Conservation (phyloP, 495 filamentous ascomycete species). For the Hypoxylon cercidicola region DNA sequence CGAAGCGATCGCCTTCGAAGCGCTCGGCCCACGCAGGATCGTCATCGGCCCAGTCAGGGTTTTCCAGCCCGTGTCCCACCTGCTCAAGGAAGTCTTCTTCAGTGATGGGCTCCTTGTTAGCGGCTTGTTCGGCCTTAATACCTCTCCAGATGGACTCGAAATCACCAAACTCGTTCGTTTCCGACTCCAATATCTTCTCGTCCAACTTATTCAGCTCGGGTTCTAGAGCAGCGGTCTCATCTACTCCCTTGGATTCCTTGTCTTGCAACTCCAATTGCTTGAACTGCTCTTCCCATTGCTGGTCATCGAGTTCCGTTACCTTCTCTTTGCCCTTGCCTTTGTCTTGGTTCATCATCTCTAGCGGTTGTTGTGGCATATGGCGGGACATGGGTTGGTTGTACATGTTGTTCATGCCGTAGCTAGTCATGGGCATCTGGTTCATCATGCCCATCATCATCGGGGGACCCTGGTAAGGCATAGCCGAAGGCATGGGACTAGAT, state of each 20-base stretch:
- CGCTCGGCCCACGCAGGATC: too few relatives aligned
- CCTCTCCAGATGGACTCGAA: slow-evolving; percentile 92
- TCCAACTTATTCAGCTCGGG: slow-evolving; percentile 89
- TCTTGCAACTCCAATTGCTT: slow-evolving; percentile 83
- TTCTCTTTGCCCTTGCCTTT: slow-evolving; percentile 87
- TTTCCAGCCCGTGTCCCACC: slow-evolving; percentile 71
- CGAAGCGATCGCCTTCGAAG: too few relatives aligned
- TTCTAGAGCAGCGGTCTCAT: slow-evolving; percentile 83
- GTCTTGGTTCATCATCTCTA: slow-evolving; percentile 50
- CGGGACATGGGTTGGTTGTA: slow-evolving; percentile 60
- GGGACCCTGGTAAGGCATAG: slow-evolving; percentile 43
- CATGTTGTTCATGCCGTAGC: slow-evolving; percentile 45
- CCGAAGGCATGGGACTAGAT: slow-evolving; percentile 51
- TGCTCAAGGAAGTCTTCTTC: slow-evolving; percentile 74
- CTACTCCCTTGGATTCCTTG: slow-evolving; percentile 63
- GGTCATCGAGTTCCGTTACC: slow-evolving; percentile 91
- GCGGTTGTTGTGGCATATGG: slow-evolving; percentile 62
- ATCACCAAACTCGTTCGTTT: slow-evolving; percentile 75
- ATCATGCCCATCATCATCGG: slow-evolving; percentile 60
- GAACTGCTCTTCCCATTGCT: slow-evolving; percentile 96
- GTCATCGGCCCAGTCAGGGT: slow-evolving; percentile 76
- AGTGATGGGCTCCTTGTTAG: slow-evolving; percentile 73
- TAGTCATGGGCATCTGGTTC: slow-evolving; percentile 47
- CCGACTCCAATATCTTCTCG: slow-evolving; percentile 60
- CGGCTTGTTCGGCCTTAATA: slow-evolving; percentile 81